These are phyloP conservation scores for Cafeteria roenbergensis DNA, from an alignment of 108 stramenopile species.

Conservation along the genomic window DNA sequence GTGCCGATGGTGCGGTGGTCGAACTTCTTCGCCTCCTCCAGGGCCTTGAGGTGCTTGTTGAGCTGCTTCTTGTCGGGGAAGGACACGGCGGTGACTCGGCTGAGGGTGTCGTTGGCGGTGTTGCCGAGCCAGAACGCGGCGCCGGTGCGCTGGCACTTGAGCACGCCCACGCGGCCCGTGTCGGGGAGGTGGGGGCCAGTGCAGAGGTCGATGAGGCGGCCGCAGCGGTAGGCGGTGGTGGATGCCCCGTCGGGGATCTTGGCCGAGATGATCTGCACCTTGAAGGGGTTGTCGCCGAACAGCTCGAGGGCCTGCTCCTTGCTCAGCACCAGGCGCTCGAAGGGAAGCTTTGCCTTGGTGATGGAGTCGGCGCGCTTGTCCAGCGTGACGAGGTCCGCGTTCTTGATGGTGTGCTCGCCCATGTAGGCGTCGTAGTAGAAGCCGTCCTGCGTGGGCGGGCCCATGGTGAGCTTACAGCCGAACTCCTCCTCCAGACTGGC, in stretches of 20 bases:
- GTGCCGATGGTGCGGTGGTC: constrained; percentile 82
- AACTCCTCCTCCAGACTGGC: constrained; percentile 84
- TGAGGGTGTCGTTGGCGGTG: constrained; percentile 85
- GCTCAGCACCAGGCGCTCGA: constrained; percentile 90
- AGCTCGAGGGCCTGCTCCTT: constrained; percentile 90
- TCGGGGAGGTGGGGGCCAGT: constrained; percentile 88
- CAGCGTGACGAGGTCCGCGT: constrained; percentile 74
- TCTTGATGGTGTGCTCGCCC: constrained; percentile 64
- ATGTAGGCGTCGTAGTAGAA: constrained; percentile 99
- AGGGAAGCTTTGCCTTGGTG: constrained; percentile 83
- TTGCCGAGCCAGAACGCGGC: constrained; percentile 93
- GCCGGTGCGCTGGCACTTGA: constrained; percentile 71
- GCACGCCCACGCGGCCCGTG: constrained; percentile 83
- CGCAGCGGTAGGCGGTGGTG: constrained; percentile 92
- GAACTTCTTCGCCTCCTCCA: constrained; percentile 73
- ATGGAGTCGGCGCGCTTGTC: constrained; percentile 61
- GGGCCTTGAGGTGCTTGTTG: constrained; percentile 70
- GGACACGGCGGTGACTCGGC: constrained; percentile 90
- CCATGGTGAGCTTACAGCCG: constrained; percentile 80
- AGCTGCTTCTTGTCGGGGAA: constrained; percentile 95
- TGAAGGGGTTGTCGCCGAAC: constrained; percentile 94
- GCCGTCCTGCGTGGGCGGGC: constrained; percentile 81
- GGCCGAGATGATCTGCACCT: constrained; percentile 72
- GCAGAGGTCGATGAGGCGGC: constrained; percentile 92
- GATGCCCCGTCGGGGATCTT: constrained; percentile 84